Evolutionary conservation across 805 yeast genomes (phyloP).

Genomic region (Candida broadrunensis): DNA sequence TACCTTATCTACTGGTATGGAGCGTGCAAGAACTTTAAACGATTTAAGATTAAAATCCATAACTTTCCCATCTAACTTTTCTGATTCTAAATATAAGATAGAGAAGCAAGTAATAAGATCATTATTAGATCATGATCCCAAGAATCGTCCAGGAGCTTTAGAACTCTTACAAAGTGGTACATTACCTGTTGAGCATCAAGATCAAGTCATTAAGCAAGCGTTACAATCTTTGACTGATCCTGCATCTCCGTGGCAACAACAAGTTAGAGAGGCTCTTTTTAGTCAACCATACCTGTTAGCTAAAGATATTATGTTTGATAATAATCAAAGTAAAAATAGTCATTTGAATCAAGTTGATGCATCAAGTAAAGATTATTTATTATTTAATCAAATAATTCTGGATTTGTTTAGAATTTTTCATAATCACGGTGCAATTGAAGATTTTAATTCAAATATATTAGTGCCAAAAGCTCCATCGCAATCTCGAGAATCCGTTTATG

Average conservation of each 20-base stretch:
- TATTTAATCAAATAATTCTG: constrained; percentile 58
- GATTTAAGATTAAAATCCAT: constrained; percentile 57
- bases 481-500: constrained; percentile 64
- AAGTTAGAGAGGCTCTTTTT: constrained; percentile 83
- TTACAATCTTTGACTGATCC: constrained; percentile 82
- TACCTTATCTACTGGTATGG: constrained; percentile 88
- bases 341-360: constrained; percentile 18
- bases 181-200: constrained; percentile 87
- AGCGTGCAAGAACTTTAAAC: constrained; percentile 72
- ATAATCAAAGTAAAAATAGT: constrained; percentile 26
- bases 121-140: constrained; percentile 77
- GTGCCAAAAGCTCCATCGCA: constrained; percentile 78
- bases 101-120: constrained; percentile 68
- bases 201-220: constrained; percentile 85
- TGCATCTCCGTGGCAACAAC: constrained; percentile 91
- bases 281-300: constrained; percentile 83
- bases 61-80: constrained; percentile 71
- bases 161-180: constrained; percentile 75
- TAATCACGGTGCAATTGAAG: constrained; percentile 85
- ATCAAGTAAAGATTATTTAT: constrained; percentile 41
- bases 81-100: constrained; percentile 42
- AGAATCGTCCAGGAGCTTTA: constrained; percentile 74
- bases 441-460: constrained; percentile 57
- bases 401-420: constrained; percentile 63
- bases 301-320: constrained; percentile 78